Base-by-base conservation (phyloP, 2,329 filamentous ascomycete species). In the Neurospora sp. region DNA sequence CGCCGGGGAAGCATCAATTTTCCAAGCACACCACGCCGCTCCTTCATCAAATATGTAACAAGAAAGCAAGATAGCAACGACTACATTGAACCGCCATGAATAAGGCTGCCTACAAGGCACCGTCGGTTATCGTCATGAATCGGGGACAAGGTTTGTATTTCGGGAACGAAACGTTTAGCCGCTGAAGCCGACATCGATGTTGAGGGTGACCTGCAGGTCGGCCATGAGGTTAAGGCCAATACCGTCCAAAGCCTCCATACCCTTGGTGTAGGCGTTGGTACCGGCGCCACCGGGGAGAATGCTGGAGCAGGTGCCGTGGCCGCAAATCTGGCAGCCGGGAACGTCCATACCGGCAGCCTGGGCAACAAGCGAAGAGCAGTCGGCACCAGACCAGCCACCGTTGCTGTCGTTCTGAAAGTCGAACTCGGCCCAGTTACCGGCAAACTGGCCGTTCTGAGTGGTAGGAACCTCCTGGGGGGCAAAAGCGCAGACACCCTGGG, bases 401-500 rank as follows among this genome's bases (percentile, higher is more conserved):
- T 87, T 87, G 78, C 77, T 77, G 0, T 72, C 41, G 79, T 81
- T 83, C 71, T 73, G 82, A 66, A 82, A 81, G 78, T 86, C 85
- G 68, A 81, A 83, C 80, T 87, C 85, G 76, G 81, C 73, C 84
- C 85, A 87, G 69, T 81, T 81, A 72, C 78, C 78, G 67, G 80
- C 80, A 70, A 78, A 82, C 75, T 83, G 80, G 72, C 83, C 83
- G 67, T 74, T 72, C 2, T 5, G 1, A 69, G 82, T 85, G 71
- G 72, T 72, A 41, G 78, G 76, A 11, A 83, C 74, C 37, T 70
- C 3, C 69, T 77, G 77, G 5, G 74, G 43, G 38, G 77, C 76
- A 78, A 83, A 86, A 68, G 82, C 78, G 75, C 83, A 83, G 69
- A 80, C 82, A 70, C 84, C 83, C 79, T 86, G 84, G 69, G 80